Evolutionary conservation across 306 rosid genomes (phyloP), one percentile per base, ranked within the genome.

Genomic region (Luffa aegyptiaca): DNA sequence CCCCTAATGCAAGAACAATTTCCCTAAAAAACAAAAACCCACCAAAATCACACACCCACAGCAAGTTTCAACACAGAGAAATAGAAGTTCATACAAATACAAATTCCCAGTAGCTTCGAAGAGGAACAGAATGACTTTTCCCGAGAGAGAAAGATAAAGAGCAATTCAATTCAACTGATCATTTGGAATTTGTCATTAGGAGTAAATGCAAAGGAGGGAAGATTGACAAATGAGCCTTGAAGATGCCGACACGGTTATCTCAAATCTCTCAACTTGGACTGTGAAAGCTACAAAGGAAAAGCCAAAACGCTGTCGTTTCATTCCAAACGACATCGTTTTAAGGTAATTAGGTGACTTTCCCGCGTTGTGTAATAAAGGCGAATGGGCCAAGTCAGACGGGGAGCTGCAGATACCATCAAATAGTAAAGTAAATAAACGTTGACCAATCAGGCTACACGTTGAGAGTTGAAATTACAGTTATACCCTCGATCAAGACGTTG

Each of bases 181-280:
- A 73, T 1, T 73, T 21, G 56, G 62, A 33, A 20, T 45, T 72
- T 3, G 77, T 31, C 37, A 65, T 37, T 16, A 65, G 10, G 10
- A 46, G 57, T 5, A 53, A 12, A 14, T 11, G 8, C 7, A 62
- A 62, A 31, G 41, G 18, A n/a, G 37, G n/a, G 33, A 46, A 21
- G 58, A 73, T 35, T 52, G 79, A 52, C 17, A 52, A 74, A 4
- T 52, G 20, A 37, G 46, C 48, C 48, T 51, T 52, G 3, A 33
- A 33, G 14, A 75, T 52, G 63, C 79, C 79, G 63, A 75, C 79
- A 53, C 64, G 63, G 63, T 75, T 75, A 26, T 75, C 79, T 45
- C 20, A 6, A 20, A 45, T 5, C 41, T 21, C 56, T 10, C 76
- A 44, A 44, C 55, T 10, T 51, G 62, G 8, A 16, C 61, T n/a